phyloP scores from a whole-genome alignment of 352 stramenopile species.

The Blastocystis sp. region DNA sequence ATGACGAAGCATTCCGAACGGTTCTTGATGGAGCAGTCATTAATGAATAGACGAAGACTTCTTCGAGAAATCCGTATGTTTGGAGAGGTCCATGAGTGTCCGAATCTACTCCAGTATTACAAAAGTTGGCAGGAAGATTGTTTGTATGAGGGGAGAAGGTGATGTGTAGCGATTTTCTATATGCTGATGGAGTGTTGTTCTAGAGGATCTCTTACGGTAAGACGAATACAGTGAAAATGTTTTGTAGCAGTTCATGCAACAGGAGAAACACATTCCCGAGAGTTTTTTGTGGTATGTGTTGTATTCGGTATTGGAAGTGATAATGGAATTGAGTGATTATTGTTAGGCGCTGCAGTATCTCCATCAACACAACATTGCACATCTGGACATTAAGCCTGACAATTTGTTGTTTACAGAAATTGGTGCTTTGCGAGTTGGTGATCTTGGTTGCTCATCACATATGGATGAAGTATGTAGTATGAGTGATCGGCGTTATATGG shows the following conservation, averaged over 20 bases:
- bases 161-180: conserved; percentile 29
- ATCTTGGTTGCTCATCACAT: conserved; percentile 42
- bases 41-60: background rate
- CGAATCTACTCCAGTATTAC: conserved; percentile 61
- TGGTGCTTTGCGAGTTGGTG: conserved; percentile 71
- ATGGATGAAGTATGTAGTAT: background rate
- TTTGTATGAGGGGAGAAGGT: background rate
- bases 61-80: conserved; percentile 43
- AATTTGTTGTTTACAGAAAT: conserved; percentile 80
- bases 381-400: conserved; percentile 76
- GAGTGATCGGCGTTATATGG: conserved; percentile 35
- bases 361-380: conserved; percentile 80
- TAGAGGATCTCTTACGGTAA: background rate
- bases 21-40: background rate
- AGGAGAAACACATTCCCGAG: background rate
- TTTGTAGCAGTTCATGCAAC: background rate
- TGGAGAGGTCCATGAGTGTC: background rate
- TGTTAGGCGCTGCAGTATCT: conserved; percentile 69
- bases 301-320: background rate
- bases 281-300: conserved; percentile 17
- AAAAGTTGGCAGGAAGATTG: conserved; percentile 60
- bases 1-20: conserved; percentile 22
- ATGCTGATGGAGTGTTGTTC: conserved; percentile 54
- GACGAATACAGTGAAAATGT: background rate
- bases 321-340: background rate